Evolutionary conservation across 305 asterid genomes (phyloP).

Genomic region (Solanum hybrid): DNA sequence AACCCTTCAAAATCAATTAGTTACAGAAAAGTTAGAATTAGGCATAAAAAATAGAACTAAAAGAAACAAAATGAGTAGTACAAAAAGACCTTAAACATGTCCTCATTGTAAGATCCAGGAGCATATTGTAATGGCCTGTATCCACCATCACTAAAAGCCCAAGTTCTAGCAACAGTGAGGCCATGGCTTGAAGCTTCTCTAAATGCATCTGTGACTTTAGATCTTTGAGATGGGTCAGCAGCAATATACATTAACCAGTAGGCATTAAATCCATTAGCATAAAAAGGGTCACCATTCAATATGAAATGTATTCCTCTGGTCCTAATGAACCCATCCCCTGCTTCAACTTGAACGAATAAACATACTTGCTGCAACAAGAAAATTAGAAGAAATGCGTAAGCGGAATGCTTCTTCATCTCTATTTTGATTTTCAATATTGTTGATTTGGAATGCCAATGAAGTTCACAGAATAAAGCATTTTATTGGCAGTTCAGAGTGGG

Average conservation of each 20-base stretch:
- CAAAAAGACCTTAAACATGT: conserved; percentile 49
- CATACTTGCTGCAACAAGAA: conserved; percentile 37
- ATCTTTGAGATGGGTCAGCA: conserved; percentile 58
- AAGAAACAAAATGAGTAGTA: background rate
- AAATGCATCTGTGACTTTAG: conserved; percentile 57
- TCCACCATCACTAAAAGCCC: conserved; percentile 91
- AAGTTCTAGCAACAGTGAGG: conserved; percentile 75
- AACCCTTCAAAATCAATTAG: conserved; percentile 39
- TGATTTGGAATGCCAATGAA: background rate
- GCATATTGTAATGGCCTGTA: conserved; percentile 46
- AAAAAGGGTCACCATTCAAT: conserved; percentile 51
- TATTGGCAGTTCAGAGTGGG: conserved; percentile 1
- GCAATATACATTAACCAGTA: conserved; percentile 84
- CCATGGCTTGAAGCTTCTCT: conserved; percentile 58
- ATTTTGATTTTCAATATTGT: background rate
- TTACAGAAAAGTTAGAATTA: background rate
- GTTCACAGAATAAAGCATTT: background rate
- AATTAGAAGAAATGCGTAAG: conserved; percentile 18
- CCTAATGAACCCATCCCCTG: conserved; percentile 46
- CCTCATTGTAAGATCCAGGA: conserved; percentile 71
- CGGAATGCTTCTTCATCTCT: conserved; percentile 35
- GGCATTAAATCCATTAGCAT: conserved; percentile 86
- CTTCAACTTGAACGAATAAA: conserved; percentile 18
- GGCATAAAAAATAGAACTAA: background rate
- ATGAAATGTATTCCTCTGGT: conserved; percentile 57